phyloP scores from a whole-genome alignment of 805 yeast species.

The Phaffomyces opuntiae region DNA sequence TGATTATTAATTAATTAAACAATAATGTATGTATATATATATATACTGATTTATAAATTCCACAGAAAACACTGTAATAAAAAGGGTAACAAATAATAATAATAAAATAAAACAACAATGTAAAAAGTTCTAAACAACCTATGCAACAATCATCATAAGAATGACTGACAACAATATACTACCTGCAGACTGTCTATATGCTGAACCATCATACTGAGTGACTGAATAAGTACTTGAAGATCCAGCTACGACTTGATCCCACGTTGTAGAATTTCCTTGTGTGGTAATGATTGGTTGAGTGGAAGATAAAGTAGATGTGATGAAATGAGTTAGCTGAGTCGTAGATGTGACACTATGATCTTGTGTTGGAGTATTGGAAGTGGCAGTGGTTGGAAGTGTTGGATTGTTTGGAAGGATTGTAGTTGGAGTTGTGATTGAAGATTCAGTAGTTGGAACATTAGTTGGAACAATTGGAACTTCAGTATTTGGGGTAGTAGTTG shows the following conservation, averaged over 20 bases:
- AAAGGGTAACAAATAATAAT: neutral
- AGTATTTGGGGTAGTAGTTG: neutral
- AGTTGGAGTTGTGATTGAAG: constrained; percentile 8
- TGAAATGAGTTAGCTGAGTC: neutral
- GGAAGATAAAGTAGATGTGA: neutral
- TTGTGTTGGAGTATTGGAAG: neutral
- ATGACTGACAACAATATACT: too few species aligned
- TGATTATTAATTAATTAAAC: neutral
- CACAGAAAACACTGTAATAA: too few species aligned
- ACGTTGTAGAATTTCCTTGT: neutral
- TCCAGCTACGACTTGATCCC: neutral
- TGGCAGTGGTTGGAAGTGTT: constrained; percentile 1
- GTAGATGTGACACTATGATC: neutral
- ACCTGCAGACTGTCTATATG: too few species aligned
- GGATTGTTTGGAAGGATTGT: constrained; percentile 2
- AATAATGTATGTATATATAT: too few species aligned
- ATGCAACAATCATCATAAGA: too few species aligned
- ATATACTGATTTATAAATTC: too few species aligned
- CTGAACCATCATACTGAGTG: too few species aligned
- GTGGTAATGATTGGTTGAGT: neutral
- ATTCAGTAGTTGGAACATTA: constrained; percentile 4
- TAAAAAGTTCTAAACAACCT: too few species aligned
- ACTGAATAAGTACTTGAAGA: neutral
- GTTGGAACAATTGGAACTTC: neutral
- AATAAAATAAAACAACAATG: neutral